phyloP scores from a whole-genome alignment of 441 rosid species.

The Corymbia citriodora region DNA sequence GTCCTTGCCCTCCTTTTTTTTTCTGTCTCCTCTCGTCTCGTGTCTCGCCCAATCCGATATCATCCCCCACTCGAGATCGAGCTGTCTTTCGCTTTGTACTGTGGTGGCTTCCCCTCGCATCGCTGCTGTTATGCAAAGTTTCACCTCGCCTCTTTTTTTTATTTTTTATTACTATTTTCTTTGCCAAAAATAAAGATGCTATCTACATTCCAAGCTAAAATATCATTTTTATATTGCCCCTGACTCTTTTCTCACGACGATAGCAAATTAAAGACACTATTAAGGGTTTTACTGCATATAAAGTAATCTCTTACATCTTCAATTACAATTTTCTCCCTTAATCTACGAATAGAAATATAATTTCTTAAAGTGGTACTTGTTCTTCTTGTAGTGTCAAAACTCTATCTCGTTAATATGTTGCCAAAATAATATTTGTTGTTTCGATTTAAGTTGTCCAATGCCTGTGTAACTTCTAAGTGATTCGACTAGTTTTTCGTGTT shows the following conservation, averaged over 20 bases:
- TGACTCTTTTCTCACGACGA: not conserved
- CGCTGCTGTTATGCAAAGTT: not conserved
- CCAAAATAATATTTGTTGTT: not conserved
- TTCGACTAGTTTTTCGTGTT: not conserved
- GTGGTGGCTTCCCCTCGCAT: not conserved
- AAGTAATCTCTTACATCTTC: not conserved
- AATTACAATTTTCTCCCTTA: not conserved
- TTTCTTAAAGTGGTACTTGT: fast-evolving
- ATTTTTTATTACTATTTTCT: not conserved
- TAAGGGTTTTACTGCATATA: fast-evolving
- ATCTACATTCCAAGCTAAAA: too few relatives aligned
- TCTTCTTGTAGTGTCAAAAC: fast-evolving
- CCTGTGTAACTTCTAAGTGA: not conserved
- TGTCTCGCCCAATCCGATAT: not conserved
- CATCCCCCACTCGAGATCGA: not conserved
- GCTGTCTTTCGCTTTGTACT: not conserved
- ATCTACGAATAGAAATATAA: fast-evolving
- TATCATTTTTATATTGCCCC: not conserved
- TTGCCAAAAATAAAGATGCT: not conserved
- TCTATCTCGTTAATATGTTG: fast-evolving
- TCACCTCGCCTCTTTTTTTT: not conserved
- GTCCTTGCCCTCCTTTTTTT: not conserved
- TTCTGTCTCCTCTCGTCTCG: not conserved
- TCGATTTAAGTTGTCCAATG: not conserved
- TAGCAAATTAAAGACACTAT: not conserved